Base-by-base conservation (phyloP, 139 green algal genomes). In the Coccomyxa sp. region DNA sequence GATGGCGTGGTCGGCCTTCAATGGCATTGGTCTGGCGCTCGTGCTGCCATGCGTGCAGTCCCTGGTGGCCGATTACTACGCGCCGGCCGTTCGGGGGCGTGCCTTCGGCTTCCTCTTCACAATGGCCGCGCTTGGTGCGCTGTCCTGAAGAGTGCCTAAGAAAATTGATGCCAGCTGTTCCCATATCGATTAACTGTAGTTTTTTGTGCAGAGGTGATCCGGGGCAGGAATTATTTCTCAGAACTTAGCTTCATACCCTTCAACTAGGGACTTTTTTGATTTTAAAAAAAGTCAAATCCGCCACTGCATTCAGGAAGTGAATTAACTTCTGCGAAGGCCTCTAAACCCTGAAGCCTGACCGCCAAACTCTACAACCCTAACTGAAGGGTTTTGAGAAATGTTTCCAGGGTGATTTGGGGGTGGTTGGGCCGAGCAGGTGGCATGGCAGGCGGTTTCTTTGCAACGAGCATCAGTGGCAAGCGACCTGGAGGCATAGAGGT, bases 11-110 rank as follows among this genome's bases (percentile, higher is more conserved):
- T 88, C 84, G 28, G 88, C 83, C 0, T 85, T 93, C 13, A 96
- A 96, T 84, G 93, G 93, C 4, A 30, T 95, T 63, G 91, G 93
- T 10, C 87, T 96, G 66, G 88, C 92, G 0, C 85, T 96, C 16
- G 91, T 96, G 15, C 91, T 96, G 31, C 93, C 93, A 45, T 92
- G 89, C 85, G 79, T 88, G 18, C 87, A 91, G 76, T 89, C 76
- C 58, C 86, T 97, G 25, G 86, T 94, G 13, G 93, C 93, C 7
- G 93, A 97, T 83, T 92, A 90, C 66, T 86, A 93, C 78, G 83
- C 87, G 13, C 67, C 88, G n/a, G 86, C 89, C n/a, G 75, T 75
- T 17, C 80, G 93, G 16, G 93, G 93, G 21, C 76, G 84, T 13
- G 93, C 91, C 0, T 96, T 96, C 86, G 93, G 93, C 57, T 79